Evolutionary conservation across 2,329 filamentous ascomycete genomes (phyloP).

Genomic region (Fusarium pininemorale): DNA sequence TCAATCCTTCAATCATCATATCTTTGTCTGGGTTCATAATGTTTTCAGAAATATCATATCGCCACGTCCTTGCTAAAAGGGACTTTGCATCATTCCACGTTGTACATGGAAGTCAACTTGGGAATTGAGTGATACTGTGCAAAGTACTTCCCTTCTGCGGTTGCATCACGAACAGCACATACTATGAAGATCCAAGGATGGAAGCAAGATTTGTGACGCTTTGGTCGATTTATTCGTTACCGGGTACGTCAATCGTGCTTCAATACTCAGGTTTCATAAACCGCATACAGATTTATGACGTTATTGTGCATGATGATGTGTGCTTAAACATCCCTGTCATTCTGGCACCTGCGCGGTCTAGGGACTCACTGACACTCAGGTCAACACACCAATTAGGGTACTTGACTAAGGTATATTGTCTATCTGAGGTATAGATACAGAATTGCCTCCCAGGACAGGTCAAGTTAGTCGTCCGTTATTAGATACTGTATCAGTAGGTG

Average conservation of each 20-base stretch:
- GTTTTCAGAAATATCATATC: not conserved
- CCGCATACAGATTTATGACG: conserved; percentile 24
- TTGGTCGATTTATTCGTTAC: conserved; percentile 2
- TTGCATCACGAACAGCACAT: conserved; percentile 24
- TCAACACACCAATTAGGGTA: too few relatives aligned
- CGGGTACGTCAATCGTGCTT: conserved; percentile 20
- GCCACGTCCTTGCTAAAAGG: not conserved
- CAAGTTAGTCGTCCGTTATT: not conserved
- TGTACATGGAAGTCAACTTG: conserved; percentile 7
- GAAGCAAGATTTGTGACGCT: conserved; percentile 14
- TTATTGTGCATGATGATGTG: conserved; percentile 25
- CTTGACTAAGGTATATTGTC: too few relatives aligned
- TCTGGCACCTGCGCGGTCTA: too few relatives aligned
- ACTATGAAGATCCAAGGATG: conserved; percentile 1
- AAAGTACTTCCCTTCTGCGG: conserved; percentile 5
- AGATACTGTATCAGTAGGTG: not conserved
- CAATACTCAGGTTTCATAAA: conserved; percentile 18
- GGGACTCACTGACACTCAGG: not conserved
- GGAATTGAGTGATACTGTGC: conserved; percentile 23
- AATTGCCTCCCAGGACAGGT: not conserved
- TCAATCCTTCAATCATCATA: not conserved
- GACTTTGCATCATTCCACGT: conserved; percentile 8
- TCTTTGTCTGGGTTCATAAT: not conserved
- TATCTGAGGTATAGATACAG: not conserved
- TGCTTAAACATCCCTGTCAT: conserved; percentile 7